phyloP scores from a whole-genome alignment of 2,329 filamentous ascomycete species.

The Aspergillus sp. region DNA sequence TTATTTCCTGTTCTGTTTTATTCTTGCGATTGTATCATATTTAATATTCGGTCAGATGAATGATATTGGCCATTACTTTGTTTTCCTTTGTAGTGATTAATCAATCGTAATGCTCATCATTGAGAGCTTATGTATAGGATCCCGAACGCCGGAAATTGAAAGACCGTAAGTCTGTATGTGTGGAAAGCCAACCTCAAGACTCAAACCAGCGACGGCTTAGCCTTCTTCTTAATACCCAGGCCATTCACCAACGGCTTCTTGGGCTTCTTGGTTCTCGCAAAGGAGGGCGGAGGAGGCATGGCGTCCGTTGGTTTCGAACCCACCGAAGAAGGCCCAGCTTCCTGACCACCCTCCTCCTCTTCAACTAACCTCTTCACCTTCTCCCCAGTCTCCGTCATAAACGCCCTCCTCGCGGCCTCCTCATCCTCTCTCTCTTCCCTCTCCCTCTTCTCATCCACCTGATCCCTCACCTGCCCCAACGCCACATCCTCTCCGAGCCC shows the following conservation, averaged over 20 bases:
- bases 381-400: conserved; percentile 62
- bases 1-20: background rate
- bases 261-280: conserved; percentile 75
- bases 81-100: background rate
- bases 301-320: conserved; percentile 30
- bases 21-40: conserved; percentile 12
- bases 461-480: conserved; percentile 57
- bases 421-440: conserved; percentile 77
- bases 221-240: conserved; percentile 86
- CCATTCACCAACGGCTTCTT: conserved; percentile 78
- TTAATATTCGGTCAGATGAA: conserved; percentile 2
- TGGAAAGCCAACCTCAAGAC: background rate
- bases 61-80: background rate
- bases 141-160: conserved; percentile 11
- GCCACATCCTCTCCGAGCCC: conserved; percentile 60
- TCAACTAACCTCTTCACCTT: conserved; percentile 54
- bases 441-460: conserved; percentile 58
- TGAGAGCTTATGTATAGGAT: background rate
- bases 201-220: conserved; percentile 57
- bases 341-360: conserved; percentile 38
- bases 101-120: conserved; percentile 3
- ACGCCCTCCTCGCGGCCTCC: conserved; percentile 76
- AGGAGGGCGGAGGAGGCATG: conserved; percentile 60
- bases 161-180: background rate
- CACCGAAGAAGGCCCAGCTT: conserved; percentile 20